Evolutionary conservation across 164 flowering plant genomes (phyloP).

Genomic region (Sextonia rubra): DNA sequence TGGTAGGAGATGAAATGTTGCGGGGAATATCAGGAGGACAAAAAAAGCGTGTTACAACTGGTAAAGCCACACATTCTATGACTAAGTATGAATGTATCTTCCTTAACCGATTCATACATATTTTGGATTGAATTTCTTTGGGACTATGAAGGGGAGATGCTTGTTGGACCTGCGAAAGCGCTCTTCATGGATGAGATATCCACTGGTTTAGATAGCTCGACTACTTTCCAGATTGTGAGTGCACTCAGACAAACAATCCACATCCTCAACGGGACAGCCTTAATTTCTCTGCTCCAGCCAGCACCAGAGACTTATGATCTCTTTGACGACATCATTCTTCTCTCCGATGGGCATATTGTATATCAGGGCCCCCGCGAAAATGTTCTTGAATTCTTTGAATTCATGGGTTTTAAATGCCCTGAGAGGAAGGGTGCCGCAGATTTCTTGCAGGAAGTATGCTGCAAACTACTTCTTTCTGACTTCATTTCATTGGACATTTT

Average conservation of each 20-base stretch:
- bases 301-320: constrained; percentile 54
- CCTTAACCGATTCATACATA: neutral
- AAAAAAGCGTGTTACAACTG: constrained; percentile 44
- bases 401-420: constrained; percentile 53
- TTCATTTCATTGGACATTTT: neutral
- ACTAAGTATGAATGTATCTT: neutral
- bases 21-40: constrained; percentile 56
- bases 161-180: constrained; percentile 52
- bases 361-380: constrained; percentile 56
- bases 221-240: constrained; percentile 49
- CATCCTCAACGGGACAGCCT: constrained; percentile 34
- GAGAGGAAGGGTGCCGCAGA: constrained; percentile 57
- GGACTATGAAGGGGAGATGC: constrained; percentile 42
- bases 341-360: constrained; percentile 51
- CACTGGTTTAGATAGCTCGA: constrained; percentile 53
- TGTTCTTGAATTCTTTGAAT: constrained; percentile 50
- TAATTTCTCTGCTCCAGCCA: constrained; percentile 55
- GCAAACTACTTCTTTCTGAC: neutral
- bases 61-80: constrained; percentile 15
- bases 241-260: constrained; percentile 42
- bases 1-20: constrained; percentile 46
- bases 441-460: constrained; percentile 50
- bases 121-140: neutral
- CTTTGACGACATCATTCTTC: constrained; percentile 55
- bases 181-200: constrained; percentile 65